phyloP scores from a whole-genome alignment of 352 stramenopile genomes.

The Globisporangium sylvaticum region DNA sequence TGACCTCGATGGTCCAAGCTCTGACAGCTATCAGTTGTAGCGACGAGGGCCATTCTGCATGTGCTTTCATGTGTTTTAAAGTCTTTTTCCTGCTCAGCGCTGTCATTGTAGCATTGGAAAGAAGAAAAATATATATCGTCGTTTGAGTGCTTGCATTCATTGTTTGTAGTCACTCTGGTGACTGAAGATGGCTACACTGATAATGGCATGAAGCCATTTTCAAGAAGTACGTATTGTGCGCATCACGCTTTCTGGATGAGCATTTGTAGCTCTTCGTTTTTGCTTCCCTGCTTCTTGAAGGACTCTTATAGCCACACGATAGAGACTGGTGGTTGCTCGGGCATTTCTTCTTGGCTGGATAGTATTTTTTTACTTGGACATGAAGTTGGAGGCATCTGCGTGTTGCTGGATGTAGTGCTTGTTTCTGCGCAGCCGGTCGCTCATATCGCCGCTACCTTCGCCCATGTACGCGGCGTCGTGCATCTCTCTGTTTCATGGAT shows the following conservation, averaged over 20 bases:
- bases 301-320: neutral
- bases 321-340: neutral
- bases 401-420: conserved; percentile 84
- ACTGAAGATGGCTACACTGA: neutral
- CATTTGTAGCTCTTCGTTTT: neutral
- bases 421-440: conserved; percentile 72
- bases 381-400: conserved; percentile 74
- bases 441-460: conserved; percentile 49
- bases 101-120: neutral
- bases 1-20: neutral
- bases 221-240: neutral
- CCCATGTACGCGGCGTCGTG: conserved; percentile 71
- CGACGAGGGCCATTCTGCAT: conserved; percentile 3
- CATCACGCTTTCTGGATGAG: neutral
- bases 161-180: neutral
- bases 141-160: neutral
- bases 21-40: neutral
- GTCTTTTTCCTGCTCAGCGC: neutral
- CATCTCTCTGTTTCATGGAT: conserved; percentile 40
- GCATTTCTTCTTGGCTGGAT: neutral
- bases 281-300: neutral
- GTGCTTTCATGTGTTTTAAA: conserved; percentile 2
- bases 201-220: neutral
- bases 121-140: neutral
- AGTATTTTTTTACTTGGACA: conserved; percentile 46